Conservation (phyloP, 352 stramenopile species). For the Phytophthora nicotianae region DNA sequence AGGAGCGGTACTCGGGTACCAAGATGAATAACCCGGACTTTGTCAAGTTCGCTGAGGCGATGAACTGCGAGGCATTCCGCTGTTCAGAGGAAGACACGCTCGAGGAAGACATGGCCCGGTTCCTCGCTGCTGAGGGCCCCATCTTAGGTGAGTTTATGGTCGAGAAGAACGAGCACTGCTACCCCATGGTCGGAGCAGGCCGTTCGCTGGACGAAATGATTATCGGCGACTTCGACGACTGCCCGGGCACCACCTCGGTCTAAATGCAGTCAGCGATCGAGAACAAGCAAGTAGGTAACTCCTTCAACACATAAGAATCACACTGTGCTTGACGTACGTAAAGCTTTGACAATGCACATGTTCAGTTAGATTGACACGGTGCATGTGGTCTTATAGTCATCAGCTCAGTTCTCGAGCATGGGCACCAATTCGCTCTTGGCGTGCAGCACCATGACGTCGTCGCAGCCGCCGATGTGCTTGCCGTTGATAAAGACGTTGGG, state of each 20-base stretch:
- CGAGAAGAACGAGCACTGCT: conserved; percentile 94
- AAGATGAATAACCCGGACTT: conserved; percentile 95
- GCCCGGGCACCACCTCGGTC: conserved; percentile 89
- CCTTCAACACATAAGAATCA: conserved; percentile 16
- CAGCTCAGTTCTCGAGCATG: conserved; percentile 55
- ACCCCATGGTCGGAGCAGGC: conserved; percentile 94
- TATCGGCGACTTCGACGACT: conserved; percentile 95
- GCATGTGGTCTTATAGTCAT: neutral
- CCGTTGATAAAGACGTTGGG: conserved; percentile 99
- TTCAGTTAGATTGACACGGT: conserved; percentile 19
- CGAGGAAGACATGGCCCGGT: conserved; percentile 91
- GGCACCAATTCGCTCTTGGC: conserved; percentile 57
- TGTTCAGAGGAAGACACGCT: conserved; percentile 91
- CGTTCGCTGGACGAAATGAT: conserved; percentile 95
- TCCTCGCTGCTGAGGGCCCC: conserved; percentile 93
- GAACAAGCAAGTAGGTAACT: conserved; percentile 26
- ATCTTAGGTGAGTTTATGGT: conserved; percentile 95
- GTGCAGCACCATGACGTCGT: conserved; percentile 70
- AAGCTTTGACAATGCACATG: conserved; percentile 22
- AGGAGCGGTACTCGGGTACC: conserved; percentile 92
- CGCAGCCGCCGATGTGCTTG: conserved; percentile 95
- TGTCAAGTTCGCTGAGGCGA: conserved; percentile 91
- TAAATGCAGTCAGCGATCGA: conserved; percentile 45
- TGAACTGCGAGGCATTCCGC: conserved; percentile 93
- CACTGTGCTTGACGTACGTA: conserved; percentile 24